Evolutionary conservation across 78 protist genomes (phyloP).

Genomic region (Dictyostelium discoideum): DNA sequence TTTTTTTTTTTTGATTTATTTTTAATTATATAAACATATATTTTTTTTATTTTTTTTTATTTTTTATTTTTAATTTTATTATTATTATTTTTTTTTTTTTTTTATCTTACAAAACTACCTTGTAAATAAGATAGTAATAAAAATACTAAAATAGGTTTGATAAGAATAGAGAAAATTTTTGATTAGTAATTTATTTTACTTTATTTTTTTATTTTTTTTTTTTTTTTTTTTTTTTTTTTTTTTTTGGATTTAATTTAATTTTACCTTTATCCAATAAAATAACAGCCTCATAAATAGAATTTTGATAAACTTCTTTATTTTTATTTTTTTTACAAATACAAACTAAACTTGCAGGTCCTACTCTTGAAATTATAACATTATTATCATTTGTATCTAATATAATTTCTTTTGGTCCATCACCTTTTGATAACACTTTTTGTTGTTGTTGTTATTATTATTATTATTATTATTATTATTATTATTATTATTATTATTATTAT

Average conservation of each 20-base stretch:
- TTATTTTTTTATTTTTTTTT: no score
- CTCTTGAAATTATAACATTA: slow-evolving; percentile 45
- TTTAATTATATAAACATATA: background rate
- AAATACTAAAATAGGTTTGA: background rate
- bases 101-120: slow-evolving; percentile 29
- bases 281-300: slow-evolving; percentile 47
- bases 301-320: slow-evolving; percentile 66
- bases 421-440: slow-evolving; percentile 18
- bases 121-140: slow-evolving; percentile 66
- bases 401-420: slow-evolving; percentile 72
- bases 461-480: background rate
- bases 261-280: slow-evolving; percentile 69
- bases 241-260: no score
- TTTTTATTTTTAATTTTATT: background rate
- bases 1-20: no score
- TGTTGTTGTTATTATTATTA: background rate
- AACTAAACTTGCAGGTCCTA: slow-evolving; percentile 55
- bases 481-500: background rate
- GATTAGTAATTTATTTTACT: no score
- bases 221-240: no score
- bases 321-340: slow-evolving; percentile 80
- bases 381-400: slow-evolving; percentile 52
- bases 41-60: background rate
- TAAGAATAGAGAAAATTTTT: no score
- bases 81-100: background rate